Percentiles rank a stretch among this genome's conserved stretches.
Conservation (phyloP, 176 grass and related monocot species). For the Elymus sibiricus region DNA sequence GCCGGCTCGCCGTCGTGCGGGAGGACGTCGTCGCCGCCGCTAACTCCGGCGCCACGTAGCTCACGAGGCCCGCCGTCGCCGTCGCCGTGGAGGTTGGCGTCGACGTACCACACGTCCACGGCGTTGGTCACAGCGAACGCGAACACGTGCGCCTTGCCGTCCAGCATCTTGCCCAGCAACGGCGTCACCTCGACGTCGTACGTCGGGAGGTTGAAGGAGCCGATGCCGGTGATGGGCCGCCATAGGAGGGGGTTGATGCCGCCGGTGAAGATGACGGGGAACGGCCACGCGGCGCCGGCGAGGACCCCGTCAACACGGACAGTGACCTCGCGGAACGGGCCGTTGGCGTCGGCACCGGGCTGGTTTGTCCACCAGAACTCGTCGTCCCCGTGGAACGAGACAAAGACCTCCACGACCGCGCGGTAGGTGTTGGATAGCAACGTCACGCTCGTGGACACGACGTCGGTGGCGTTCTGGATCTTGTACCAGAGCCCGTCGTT, state of each 20-base stretch:
- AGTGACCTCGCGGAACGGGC: slow-evolving; percentile 64
- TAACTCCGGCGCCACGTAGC: neutral
- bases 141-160: neutral
- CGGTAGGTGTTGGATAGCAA: neutral
- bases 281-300: slow-evolving; percentile 32
- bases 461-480: neutral
- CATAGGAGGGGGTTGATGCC: neutral
- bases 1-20: neutral
- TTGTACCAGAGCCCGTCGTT: neutral
- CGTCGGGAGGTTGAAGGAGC: neutral
- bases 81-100: neutral
- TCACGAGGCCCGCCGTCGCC: neutral
- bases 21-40: neutral
- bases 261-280: neutral
- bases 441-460: neutral
- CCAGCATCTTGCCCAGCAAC: neutral
- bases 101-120: neutral
- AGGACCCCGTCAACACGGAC: slow-evolving; percentile 42
- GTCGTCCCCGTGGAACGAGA: neutral
- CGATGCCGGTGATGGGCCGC: neutral
- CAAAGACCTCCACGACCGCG: neutral
- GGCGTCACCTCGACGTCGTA: neutral
- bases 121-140: neutral
- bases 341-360: slow-evolving; percentile 22
- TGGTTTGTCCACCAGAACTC: slow-evolving; percentile 13